Base-by-base conservation (phyloP, 2,329 filamentous ascomycete genomes). In the Phialophora tarda region DNA sequence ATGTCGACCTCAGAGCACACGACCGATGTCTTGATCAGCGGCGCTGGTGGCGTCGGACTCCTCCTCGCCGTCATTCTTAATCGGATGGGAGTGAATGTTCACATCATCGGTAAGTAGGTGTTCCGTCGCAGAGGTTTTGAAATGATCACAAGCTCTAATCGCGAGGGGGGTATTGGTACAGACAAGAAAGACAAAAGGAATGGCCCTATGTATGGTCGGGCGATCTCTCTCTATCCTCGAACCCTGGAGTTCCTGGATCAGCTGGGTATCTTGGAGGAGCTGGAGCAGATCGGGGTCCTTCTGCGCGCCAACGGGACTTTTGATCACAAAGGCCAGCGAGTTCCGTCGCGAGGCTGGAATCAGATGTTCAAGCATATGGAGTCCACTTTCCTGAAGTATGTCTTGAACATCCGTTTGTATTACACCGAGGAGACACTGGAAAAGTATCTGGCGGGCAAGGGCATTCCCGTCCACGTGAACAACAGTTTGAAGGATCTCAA, bases 231-330 rank as follows among this genome's bases (percentile, higher is more conserved):
- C 12, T 47, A 41, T 41, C 48, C 59, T 6, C 59, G 59, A 6
- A 62, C 30, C 24, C 34, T 62, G 32, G 59, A 62, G 4, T 54
- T 54, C 21, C 50, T 62, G 30, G 59, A 62, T 28, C 59, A 62
- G 30, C 54, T 41, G 11, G 59, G 54, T 34, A 47, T 62, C 44
- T 50, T 62, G 23, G 32, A 51, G 7, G 30, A 21, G 5, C 34
- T 62, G 8, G 48, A 12, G 26, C 59, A 62, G 32, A 50, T 28
- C 7, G 59, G 59, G 14, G 47, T 62, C 48, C 21, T 62, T 32
- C 11, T 30, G 10, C 23, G 59, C n/a, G 44, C 47, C n/a, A 24
- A 23, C n/a, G 59, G 53, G 47, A 62, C 53, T 23, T 62, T 41
- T 32, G 59, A 55, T 17, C 53, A 55, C 23, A 38, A 62, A 4